Percentiles rank a stretch among this genome's conserved stretches.
Evolutionary conservation across 371 early-diverging fungal genomes (phyloP).

Genomic region (Mucor ambiguus): DNA sequence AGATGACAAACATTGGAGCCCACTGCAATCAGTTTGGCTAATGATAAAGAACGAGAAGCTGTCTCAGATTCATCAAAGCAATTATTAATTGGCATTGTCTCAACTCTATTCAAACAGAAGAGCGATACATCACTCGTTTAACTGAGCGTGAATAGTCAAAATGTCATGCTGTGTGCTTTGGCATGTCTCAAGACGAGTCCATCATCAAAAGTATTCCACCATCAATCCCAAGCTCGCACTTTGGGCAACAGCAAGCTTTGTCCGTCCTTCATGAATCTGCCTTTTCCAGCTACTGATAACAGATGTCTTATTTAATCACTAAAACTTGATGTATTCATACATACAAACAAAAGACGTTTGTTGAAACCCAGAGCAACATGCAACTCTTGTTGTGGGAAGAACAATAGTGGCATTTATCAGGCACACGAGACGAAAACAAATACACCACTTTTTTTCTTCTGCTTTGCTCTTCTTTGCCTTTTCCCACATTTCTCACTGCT

Average conservation of each 20-base stretch:
- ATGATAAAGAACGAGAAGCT: not conserved
- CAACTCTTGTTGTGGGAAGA: not conserved
- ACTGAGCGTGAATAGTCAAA: not conserved
- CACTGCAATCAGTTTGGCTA: no score
- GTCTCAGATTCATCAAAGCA: constrained; percentile 20
- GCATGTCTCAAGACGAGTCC: no score
- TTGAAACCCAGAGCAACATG: not conserved
- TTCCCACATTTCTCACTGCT: not conserved
- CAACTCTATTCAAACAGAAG: not conserved
- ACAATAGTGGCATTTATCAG: constrained; percentile 1
- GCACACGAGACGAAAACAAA: constrained; percentile 2
- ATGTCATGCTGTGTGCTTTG: no score
- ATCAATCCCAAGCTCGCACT: no score
- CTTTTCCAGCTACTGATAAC: no score
- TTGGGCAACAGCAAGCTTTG: not conserved
- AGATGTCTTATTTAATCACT: not conserved
- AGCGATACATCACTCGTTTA: not conserved
- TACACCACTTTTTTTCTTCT: not conserved
- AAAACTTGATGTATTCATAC: not conserved
- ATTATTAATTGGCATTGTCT: not conserved
- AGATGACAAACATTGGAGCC: not conserved
- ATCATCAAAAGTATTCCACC: no score
- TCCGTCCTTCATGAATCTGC: not conserved
- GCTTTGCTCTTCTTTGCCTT: not conserved
- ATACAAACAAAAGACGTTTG: not conserved